Percentiles rank a stretch among this genome's conserved stretches.
These are phyloP conservation scores for Megacollybia marginata DNA, from an alignment of 768 basidiomycete genomes.

Conservation along the genomic window DNA sequence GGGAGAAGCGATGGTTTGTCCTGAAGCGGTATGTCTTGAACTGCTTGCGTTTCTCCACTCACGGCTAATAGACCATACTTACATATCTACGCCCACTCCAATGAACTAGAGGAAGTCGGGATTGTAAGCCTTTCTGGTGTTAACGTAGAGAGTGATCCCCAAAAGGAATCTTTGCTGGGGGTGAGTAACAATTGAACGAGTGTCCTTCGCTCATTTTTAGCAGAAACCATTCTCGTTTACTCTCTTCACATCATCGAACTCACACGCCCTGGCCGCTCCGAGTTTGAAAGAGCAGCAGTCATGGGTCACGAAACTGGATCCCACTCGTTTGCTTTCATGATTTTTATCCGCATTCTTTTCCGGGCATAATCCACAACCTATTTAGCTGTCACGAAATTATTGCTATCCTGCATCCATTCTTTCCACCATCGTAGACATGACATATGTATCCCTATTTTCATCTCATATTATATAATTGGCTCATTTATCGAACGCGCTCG, in stretches of 20 bases:
- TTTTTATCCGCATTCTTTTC: slow-evolving; percentile 1
- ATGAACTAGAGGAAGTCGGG: slow-evolving; percentile 77
- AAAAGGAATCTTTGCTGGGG: slow-evolving; percentile 81
- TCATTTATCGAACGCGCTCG: no score
- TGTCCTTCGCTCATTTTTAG: not conserved
- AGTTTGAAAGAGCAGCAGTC: slow-evolving; percentile 75
- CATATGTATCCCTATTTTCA: no score
- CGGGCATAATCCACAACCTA: not conserved
- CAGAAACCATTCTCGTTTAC: slow-evolving; percentile 86
- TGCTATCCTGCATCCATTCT: not conserved
- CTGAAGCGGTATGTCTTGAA: slow-evolving; percentile 56
- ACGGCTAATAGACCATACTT: slow-evolving; percentile 68
- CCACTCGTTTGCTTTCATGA: slow-evolving; percentile 54
- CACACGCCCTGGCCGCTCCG: slow-evolving; percentile 80
- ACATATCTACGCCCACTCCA: slow-evolving; percentile 77
- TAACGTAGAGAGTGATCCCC: slow-evolving; percentile 78
- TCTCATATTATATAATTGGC: no score
- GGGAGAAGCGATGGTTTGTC: slow-evolving; percentile 85
- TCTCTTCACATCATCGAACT: slow-evolving; percentile 87
- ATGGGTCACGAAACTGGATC: slow-evolving; percentile 83
- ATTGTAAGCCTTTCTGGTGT: slow-evolving; percentile 80
- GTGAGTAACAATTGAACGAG: slow-evolving; percentile 38
- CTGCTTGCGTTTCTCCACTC: not conserved
- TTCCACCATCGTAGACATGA: no score
- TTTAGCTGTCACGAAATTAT: not conserved